phyloP scores from a whole-genome alignment of 2,329 filamentous ascomycete genomes.

The Hypoxylon sp. region DNA sequence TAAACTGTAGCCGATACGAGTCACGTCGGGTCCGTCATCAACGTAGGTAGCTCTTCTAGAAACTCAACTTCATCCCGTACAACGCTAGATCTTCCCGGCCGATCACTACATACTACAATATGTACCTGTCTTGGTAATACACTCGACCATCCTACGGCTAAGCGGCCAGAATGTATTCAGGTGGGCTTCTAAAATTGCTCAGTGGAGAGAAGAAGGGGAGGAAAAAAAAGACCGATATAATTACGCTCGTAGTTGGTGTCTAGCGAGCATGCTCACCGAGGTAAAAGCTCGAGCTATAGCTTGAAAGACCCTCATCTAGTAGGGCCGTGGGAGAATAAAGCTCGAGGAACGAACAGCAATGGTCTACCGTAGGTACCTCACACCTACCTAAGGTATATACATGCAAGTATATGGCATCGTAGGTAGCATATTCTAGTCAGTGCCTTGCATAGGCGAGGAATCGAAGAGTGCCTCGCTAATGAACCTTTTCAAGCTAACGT shows the following conservation, averaged over 20 bases:
- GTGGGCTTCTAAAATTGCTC: background rate
- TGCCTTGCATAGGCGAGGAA: conserved; percentile 30
- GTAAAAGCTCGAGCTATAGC: background rate
- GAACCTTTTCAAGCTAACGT: conserved; percentile 16
- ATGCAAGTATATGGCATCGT: no score
- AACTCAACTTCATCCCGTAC: conserved; percentile 20
- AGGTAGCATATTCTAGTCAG: conserved; percentile 15
- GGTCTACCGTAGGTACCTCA: no score
- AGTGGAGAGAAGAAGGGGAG: no score
- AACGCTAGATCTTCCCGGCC: conserved; percentile 25
- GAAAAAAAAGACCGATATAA: background rate
- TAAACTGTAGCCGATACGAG: conserved; percentile 9
- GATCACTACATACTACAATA: conserved; percentile 26
- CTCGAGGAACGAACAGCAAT: no score
- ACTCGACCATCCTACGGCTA: background rate
- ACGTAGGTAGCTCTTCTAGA: conserved; percentile 25
- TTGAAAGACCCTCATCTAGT: background rate
- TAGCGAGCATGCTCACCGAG: background rate
- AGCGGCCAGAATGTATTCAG: background rate
- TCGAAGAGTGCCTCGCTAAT: conserved; percentile 17
- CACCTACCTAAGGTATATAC: no score
- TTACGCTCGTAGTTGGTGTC: background rate
- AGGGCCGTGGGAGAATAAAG: conserved; percentile 7
- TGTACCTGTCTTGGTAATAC: no score
- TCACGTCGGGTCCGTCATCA: conserved; percentile 5